Evolutionary conservation across 1,139 yeast genomes (phyloP), one percentile per base, ranked within the genome.

Genomic region (Ogataea hybrid): DNA sequence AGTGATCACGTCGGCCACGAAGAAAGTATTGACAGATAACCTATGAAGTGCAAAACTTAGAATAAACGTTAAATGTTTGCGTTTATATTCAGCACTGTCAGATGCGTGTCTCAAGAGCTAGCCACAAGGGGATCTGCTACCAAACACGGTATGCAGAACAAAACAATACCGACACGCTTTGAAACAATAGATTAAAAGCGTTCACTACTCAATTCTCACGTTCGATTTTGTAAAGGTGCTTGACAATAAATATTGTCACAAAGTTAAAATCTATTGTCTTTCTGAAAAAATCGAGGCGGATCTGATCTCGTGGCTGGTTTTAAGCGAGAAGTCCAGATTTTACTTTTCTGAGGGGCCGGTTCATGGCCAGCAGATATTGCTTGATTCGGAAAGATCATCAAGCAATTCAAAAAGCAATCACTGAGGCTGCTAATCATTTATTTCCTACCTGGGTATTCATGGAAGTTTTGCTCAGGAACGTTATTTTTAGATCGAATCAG

Each of bases 81-180:
- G 32, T 31, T 37, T 37, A 31, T 37, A 37, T 37, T 16, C 35
- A 12, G 12, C 21, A 32, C 15, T 9, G 41, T 38, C 23, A 27
- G 22, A 33, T 17, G 36, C 41, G 34, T 38, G 41, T 38, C 28
- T 38, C 34, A 38, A 12, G 14, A 32, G 22, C 11, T 11, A 20
- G 33, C 27, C 27, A n/a, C 9, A 21, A 37, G 7, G 23, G 4
- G 27, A 37, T 32, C 35, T 14, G 27, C 32, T 30, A 25, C 34
- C 15, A 32, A 37, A 37, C 41, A 20, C 41, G 41, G 20, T 27
- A 16, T 37, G 35, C 35, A 37, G 6, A 12, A 30, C 2, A 17
- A n/a, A 28, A 23, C 16, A 23, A 12, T 31, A 10, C 20, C 12
- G 5, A 37, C 41, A 30, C 41, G 35, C 21, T 16, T 12, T 15